Evolutionary conservation across 78 protist species (phyloP), one percentile per base, ranked within the genome.

Genomic region (Planoprotostelium fungivorum): DNA sequence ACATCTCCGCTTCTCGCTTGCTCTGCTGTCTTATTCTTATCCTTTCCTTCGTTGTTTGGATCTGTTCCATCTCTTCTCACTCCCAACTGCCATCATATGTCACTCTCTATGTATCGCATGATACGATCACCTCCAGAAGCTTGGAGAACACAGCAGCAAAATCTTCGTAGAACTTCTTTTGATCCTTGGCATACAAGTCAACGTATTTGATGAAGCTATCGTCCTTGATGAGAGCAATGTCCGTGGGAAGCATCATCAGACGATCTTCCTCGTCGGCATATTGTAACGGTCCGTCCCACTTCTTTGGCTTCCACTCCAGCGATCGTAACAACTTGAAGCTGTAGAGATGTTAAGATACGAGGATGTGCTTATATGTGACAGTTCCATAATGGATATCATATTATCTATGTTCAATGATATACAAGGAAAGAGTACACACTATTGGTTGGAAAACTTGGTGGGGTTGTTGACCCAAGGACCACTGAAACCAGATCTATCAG

Each of bases 401-500:
- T n/a, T n/a, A n/a, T n/a, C n/a, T n/a, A n/a, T n/a, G n/a, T n/a
- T n/a, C n/a, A n/a, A n/a, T n/a, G 31, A 51, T 25, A 16, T 16
- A 25, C 31, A 16, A 25, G 73, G 16, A 25, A 16, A 51, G 16
- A 16, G 83, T 35, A 1, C 0, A 85, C 35, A 95, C 92, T 84
- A 95, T 1, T 31, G 73, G 92, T 92, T 95, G 91, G 90, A 1
- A 84, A 95, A 93, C 36, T 63, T 86, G 87, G 84, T 84, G 35
- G 92, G 94, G 63, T 28, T 35, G 84, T 38, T 73, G 28, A 95
- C 91, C 97, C 97, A 95, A 0, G 97, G 97, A 0, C 97, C 97
- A 0, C 25, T 36, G 91, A 28, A 95, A 28, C 95, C 94, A 1
- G 89, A 83, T 29, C 86, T 0, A 34, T 90, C 93, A 29, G 88